Base-by-base conservation (phyloP, 1,284 basidiomycete species). In the Ceratobasidium sp. region DNA sequence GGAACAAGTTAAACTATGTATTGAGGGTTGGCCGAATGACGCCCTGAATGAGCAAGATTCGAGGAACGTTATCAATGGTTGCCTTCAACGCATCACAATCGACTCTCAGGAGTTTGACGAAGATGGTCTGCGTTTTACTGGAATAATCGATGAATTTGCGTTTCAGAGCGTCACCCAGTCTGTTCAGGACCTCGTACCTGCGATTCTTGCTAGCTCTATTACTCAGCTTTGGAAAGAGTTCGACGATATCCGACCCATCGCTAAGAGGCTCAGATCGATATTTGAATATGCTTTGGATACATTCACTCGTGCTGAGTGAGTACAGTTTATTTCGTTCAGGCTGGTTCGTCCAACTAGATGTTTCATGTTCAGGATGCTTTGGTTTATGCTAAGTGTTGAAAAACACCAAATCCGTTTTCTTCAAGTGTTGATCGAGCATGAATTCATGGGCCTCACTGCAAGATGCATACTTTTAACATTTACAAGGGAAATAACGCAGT, bases 101-200 rank as follows among this genome's bases (percentile, higher is more conserved):
- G 26, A 21, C 3, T 36, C 18, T 3, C 53, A 32, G 12, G 3
- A 8, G 3, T 34, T 30, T 16, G 30, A 34, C 4, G 3, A 34
- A 5, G 9, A 3, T 18, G 2, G 5, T 30, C 32, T 34, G 10
- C 32, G 28, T 3, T 32, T 57, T 8, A 30, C 53, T 16, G 28
- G 21, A 3, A 6, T 8, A 34, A 18, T 57, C n/a, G 16, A 57
- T 36, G 30, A 34, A 3, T 57, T 57, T 21, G 28, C 53, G 6
- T 57, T 34, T 9, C 28, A 16, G 14, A 2, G 26, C 53, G 53
- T 34, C 14, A 57, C 8, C 2, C 3, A 57, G 28, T 6, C 6
- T 34, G 53, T 57, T 26, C 53, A 57, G 21, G 53, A 57, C 12
- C 53, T 57, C n/a, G 36, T 57, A 34, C 53, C 53, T 10, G 53